These are phyloP conservation scores for Drechslera avenae DNA, from an alignment of 2,329 filamentous ascomycete species.

Conservation along the genomic window DNA sequence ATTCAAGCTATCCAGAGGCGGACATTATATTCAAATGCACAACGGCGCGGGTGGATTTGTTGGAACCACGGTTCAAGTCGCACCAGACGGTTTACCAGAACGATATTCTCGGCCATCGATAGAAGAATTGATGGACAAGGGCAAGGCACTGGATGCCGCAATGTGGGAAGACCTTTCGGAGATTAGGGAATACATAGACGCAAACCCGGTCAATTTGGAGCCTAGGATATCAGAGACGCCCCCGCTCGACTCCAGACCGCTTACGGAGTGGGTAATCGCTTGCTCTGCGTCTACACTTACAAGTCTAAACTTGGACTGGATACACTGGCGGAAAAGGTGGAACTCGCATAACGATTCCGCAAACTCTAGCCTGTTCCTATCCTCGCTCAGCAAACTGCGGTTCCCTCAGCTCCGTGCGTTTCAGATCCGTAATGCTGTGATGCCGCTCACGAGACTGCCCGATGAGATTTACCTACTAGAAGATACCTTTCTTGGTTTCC, in stretches of 20 bases:
- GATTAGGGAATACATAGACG: slow-evolving; percentile 28
- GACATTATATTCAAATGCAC: slow-evolving; percentile 31
- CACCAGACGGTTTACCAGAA: slow-evolving; percentile 11
- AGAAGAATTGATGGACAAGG: slow-evolving; percentile 24
- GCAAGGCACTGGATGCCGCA: slow-evolving; percentile 28
- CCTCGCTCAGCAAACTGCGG: slow-evolving; percentile 41
- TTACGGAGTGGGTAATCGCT: slow-evolving; percentile 25
- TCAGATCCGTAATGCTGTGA: slow-evolving; percentile 53
- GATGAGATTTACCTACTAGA: slow-evolving; percentile 46
- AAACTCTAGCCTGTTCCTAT: slow-evolving; percentile 23
- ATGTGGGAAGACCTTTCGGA: slow-evolving; percentile 37
- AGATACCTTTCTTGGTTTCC: slow-evolving; percentile 48
- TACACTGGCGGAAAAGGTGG: slow-evolving; percentile 38
- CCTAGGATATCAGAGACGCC: background rate
- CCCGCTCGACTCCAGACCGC: slow-evolving; percentile 12
- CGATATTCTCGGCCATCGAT: slow-evolving; percentile 4
- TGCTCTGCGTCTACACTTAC: slow-evolving; percentile 36
- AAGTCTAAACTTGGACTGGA: slow-evolving; percentile 44
- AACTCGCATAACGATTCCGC: slow-evolving; percentile 4
- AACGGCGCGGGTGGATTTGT: slow-evolving; percentile 41
- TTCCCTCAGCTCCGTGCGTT: slow-evolving; percentile 54
- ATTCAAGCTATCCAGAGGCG: slow-evolving; percentile 40
- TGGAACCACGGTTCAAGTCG: slow-evolving; percentile 36
- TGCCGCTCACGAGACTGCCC: slow-evolving; percentile 45
- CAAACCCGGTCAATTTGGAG: slow-evolving; percentile 12